Evolutionary conservation across 345 rosid species (phyloP), one percentile per base, ranked within the genome.

Genomic region (Gossypium anomalum): DNA sequence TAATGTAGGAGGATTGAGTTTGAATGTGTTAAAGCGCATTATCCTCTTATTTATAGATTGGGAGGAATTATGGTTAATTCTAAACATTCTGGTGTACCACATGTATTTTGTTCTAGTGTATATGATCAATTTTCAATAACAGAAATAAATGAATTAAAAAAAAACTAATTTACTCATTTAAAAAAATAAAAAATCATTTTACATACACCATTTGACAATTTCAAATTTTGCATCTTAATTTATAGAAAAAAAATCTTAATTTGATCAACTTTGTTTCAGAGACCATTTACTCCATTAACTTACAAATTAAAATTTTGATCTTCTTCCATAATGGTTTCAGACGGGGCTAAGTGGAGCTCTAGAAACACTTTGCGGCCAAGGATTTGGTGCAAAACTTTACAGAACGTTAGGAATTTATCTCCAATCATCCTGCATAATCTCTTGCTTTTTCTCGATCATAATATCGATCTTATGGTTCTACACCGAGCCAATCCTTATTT

Each of bases 301-400:
- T 34, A 34, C 7, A 34, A 34, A 34, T 6, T 34, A 34, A 34
- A 34, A 34, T 19, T n/a, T 3, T 34, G 65, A 34, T 47, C 7
- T 69, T 11, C 11, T 70, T 44, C 44, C 22, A 7, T 77, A 55
- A 74, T 57, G 56, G 14, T 48, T 52, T 45, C 62, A 91, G 98
- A 63, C 38, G 38, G 97, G 98, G 15, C 72, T 87, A 68, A 90
- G 97, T 81, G 97, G 94, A 71, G 86, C 91, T 60, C 81, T 93
- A 13, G 98, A 93, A 80, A 93, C 97, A 51, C 85, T 93, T 0
- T 93, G 98, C 75, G 97, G 98, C 5, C 98, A 91, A 87, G 91
- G 82, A 9, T 93, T 85, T 79, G 97, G 95, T 10, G 91, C 98
- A 64, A 81, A 86, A 73, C 9, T 51, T 34, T 91, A 93, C 78